A percentile compares a stretch with the other conserved stretches of the same genome.
phyloP scores from a whole-genome alignment of 805 yeast species.

The Metschnikowia vanudenii region DNA sequence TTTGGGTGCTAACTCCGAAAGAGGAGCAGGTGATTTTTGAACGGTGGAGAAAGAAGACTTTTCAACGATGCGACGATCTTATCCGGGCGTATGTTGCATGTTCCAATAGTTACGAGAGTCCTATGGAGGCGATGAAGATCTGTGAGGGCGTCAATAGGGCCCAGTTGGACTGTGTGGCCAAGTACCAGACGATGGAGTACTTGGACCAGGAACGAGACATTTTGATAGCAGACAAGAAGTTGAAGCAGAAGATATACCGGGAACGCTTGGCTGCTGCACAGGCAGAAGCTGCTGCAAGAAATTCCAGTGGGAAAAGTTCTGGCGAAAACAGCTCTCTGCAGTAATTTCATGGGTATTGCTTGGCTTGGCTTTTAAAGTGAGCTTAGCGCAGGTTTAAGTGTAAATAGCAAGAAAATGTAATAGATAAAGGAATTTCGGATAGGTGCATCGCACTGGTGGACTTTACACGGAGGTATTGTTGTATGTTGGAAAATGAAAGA shows the following conservation, averaged over 20 bases:
- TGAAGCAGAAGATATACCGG: slow-evolving; percentile 26
- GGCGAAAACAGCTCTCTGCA: too few species aligned
- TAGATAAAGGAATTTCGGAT: too few species aligned
- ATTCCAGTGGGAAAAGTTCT: not conserved
- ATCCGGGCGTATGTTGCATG: slow-evolving; percentile 68
- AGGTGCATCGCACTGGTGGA: too few species aligned
- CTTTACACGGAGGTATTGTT: too few species aligned
- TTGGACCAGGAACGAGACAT: slow-evolving; percentile 69
- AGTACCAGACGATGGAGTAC: slow-evolving; percentile 59
- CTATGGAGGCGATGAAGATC: slow-evolving; percentile 63
- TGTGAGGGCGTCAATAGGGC: slow-evolving; percentile 59
- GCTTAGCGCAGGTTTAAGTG: too few species aligned
- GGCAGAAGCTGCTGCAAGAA: slow-evolving; percentile 3
- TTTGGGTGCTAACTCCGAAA: slow-evolving; percentile 73
- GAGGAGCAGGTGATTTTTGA: slow-evolving; percentile 73
- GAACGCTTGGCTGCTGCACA: slow-evolving; percentile 18
- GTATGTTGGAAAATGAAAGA: too few species aligned
- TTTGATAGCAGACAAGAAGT: slow-evolving; percentile 56
- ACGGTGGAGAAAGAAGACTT: slow-evolving; percentile 66
- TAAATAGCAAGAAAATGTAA: too few species aligned
- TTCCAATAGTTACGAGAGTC: slow-evolving; percentile 52
- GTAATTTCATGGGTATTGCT: too few species aligned
- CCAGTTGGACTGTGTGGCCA: slow-evolving; percentile 62
- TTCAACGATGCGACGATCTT: slow-evolving; percentile 61
- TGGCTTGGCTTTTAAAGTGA: too few species aligned